Evolutionary conservation across 2,329 filamentous ascomycete species (phyloP).

Genomic region (Neonectria coccinea): DNA sequence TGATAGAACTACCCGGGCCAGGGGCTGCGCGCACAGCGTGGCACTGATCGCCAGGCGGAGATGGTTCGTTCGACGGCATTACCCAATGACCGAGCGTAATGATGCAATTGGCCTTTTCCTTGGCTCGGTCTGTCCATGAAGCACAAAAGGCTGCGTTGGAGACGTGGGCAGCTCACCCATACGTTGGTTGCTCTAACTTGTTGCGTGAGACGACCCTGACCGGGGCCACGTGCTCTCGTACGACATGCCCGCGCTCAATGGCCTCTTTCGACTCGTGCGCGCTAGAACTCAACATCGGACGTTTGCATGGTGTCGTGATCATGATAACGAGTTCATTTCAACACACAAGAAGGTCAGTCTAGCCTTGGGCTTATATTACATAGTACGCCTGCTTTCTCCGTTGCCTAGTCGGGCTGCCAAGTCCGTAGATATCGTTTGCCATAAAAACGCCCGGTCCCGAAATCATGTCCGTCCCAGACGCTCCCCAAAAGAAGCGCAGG

Average conservation of each 20-base stretch:
- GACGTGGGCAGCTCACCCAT: conserved; percentile 1
- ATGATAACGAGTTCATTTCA: background rate
- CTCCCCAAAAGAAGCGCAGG: conserved; percentile 24
- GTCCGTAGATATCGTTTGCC: background rate
- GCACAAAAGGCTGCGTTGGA: background rate
- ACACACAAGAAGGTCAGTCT: conserved; percentile 4
- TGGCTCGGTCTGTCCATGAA: background rate
- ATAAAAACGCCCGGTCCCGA: conserved; percentile 37
- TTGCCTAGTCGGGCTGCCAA: conserved; percentile 19
- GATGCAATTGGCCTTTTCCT: conserved; percentile 31
- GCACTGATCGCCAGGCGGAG: conserved; percentile 18
- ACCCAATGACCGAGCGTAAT: conserved; percentile 29
- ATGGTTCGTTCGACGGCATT: conserved; percentile 18
- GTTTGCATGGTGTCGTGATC: conserved; percentile 1
- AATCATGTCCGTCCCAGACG: conserved; percentile 28
- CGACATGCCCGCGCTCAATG: conserved; percentile 28
- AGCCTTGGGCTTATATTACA: conserved; percentile 27
- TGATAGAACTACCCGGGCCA: background rate
- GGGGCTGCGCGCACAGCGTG: conserved; percentile 7
- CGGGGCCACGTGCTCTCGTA: conserved; percentile 32
- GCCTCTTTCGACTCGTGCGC: conserved; percentile 30
- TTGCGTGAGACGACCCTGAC: conserved; percentile 1
- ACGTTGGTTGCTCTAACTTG: background rate
- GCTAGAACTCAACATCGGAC: conserved; percentile 8
- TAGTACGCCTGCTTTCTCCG: conserved; percentile 24